phyloP scores from a whole-genome alignment of 768 basidiomycete species.

The Coprinopsis sp. region DNA sequence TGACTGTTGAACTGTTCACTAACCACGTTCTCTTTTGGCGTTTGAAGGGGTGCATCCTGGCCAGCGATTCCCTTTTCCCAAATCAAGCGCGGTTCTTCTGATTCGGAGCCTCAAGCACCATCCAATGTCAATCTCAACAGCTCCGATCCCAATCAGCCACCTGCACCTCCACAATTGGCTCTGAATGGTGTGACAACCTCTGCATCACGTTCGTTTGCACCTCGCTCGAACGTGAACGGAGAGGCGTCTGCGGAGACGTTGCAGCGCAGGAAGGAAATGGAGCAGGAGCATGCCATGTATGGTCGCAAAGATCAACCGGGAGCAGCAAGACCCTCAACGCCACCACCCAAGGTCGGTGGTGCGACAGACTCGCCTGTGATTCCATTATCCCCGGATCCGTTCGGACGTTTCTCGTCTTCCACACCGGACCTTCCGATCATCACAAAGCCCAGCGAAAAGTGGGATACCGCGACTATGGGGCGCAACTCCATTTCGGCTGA shows the following conservation, averaged over 20 bases:
- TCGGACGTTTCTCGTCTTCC: constrained; percentile 63
- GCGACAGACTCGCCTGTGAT: constrained; percentile 56
- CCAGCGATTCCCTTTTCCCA: constrained; percentile 38
- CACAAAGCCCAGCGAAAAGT: constrained; percentile 29
- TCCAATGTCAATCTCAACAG: no score
- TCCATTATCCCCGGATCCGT: constrained; percentile 82
- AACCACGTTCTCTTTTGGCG: not conserved
- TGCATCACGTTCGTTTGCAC: constrained; percentile 45
- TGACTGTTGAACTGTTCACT: constrained; percentile 14
- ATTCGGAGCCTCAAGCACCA: no score
- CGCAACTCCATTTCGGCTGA: constrained; percentile 11
- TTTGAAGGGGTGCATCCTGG: constrained; percentile 26
- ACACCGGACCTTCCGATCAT: constrained; percentile 23
- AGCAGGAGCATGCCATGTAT: constrained; percentile 48
- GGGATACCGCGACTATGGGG: constrained; percentile 36
- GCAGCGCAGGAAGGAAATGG: constrained; percentile 44
- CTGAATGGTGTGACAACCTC: constrained; percentile 66
- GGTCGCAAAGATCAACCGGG: no score
- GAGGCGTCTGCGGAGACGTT: constrained; percentile 41
- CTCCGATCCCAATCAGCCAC: constrained; percentile 25
- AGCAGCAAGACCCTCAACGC: no score
- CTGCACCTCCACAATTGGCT: constrained; percentile 58
- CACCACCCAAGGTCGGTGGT: constrained; percentile 20
- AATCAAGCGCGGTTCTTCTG: constrained; percentile 25
- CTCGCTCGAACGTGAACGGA: constrained; percentile 13